Evolutionary conservation across 2,329 filamentous ascomycete genomes (phyloP), one percentile per base, ranked within the genome.

Genomic region (Akanthomyces muscarius): DNA sequence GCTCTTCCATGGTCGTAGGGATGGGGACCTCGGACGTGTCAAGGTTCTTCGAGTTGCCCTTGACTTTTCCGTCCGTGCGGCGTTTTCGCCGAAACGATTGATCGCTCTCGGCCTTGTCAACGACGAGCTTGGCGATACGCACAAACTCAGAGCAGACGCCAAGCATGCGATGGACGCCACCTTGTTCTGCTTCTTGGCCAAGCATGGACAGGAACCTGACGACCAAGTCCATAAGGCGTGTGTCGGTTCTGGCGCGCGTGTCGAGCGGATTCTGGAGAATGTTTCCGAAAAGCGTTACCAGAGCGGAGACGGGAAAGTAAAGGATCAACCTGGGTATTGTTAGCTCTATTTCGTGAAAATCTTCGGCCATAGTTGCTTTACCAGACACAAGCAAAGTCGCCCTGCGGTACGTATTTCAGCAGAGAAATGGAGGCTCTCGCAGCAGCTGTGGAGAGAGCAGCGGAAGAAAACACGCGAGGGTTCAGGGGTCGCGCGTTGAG

Each of bases 91-190:
- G 86, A 5, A 86, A 88, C 30, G 88, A 84, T 42, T 90, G 86
- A 58, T 98, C 94, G 70, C 89, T 92, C 72, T 98, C 94, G 0
- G 91, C 86, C 73, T 93, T 96, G 64, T 98, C 94, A 52, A 98
- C 87, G 10, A 97, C 92, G 3, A 92, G 87, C 71, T 89, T 91
- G 42, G 92, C 92, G 67, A 99, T 97, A 64, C 95, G 87, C 74
- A 97, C 93, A 69, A 99, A 99, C 71, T 99, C 95, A n/a, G 91
- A 86, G 74, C 94, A 98, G 1, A 98, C 89, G 28, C 89, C 89
- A 21, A 97, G 84, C 92, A 98, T 98, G 56, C 95, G 90, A 72
- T 92, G 91, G 5, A 98, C 91, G 69, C 91, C 93, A 48, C 92
- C 91, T 63, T 93, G 95, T 63, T 92, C 90, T 66, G 93, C 91